Evolutionary conservation across 2,329 filamentous ascomycete species (phyloP).

Genomic region (Sporothrix brasiliensis): DNA sequence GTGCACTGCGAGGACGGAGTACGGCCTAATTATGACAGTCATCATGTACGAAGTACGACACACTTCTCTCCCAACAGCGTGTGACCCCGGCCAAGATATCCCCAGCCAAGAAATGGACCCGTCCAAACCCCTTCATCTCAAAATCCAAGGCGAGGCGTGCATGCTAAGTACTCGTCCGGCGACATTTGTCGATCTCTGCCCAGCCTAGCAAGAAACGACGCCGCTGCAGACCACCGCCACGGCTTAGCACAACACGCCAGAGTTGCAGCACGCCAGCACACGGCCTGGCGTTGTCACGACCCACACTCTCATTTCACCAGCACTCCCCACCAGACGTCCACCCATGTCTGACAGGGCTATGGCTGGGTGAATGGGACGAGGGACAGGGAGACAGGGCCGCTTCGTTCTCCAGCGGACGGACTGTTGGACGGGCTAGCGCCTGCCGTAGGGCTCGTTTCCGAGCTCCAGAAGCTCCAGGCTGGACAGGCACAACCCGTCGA

Average conservation of each 20-base stretch:
- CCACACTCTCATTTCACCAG: conserved; percentile 29
- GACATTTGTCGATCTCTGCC: conserved; percentile 9
- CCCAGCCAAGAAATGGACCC: conserved; percentile 12
- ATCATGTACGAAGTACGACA: too few species aligned
- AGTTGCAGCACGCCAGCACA: not conserved
- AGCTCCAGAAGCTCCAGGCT: not conserved
- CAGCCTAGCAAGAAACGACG: not conserved
- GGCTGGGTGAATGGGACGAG: not conserved
- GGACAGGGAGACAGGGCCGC: not conserved
- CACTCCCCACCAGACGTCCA: not conserved
- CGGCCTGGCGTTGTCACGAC: not conserved
- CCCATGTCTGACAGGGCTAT: conserved; percentile 19
- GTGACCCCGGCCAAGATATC: not conserved
- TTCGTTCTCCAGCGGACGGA: not conserved
- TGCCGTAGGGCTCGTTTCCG: conserved; percentile 16
- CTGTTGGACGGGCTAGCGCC: not conserved
- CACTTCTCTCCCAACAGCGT: too few species aligned
- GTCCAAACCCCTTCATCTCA: conserved; percentile 19
- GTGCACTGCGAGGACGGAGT: too few species aligned
- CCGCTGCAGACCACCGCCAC: conserved; percentile 7
- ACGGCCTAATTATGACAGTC: too few species aligned
- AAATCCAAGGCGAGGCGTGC: not conserved
- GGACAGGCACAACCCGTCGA: too few species aligned
- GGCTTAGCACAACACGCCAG: not conserved
- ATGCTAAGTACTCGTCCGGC: too few species aligned